phyloP scores from a whole-genome alignment of 768 basidiomycete species.

The Suillus placidus region DNA sequence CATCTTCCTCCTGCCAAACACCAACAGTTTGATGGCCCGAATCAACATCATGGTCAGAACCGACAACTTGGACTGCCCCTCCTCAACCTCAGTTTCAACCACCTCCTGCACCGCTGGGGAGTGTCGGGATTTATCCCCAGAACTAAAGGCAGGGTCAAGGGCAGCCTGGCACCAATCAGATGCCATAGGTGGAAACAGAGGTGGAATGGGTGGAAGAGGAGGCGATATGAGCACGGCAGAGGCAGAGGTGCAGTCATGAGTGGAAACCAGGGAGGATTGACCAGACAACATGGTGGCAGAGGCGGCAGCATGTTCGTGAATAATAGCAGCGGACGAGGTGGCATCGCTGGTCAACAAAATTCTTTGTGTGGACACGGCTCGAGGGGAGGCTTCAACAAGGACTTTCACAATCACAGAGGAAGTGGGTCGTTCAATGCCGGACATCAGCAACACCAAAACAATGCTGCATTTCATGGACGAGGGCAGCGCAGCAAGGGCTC shows the following conservation, averaged over 20 bases:
- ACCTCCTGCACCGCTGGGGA: constrained; percentile 29
- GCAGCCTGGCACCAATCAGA: constrained; percentile 47
- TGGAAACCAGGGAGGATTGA: constrained; percentile 45
- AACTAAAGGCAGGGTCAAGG: constrained; percentile 34
- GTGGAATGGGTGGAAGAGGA: constrained; percentile 48
- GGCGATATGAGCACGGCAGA: constrained; percentile 34
- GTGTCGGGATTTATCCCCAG: constrained; percentile 27
- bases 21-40: constrained; percentile 83
- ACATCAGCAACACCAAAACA: constrained; percentile 40
- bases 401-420: too few species aligned
- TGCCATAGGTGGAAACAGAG: constrained; percentile 46
- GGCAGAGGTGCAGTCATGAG: constrained; percentile 56
- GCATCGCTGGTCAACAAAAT: constrained; percentile 44
- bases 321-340: constrained; percentile 44
- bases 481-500: constrained; percentile 39
- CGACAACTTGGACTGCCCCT: constrained; percentile 44
- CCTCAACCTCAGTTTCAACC: constrained; percentile 63
- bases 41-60: constrained; percentile 41
- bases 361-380: constrained; percentile 56
- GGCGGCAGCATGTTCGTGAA: constrained; percentile 37
- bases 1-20: constrained; percentile 92
- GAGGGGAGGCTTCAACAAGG: too few species aligned
- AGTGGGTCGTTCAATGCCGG: too few species aligned
- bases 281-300: constrained; percentile 44
- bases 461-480: constrained; percentile 57